Conservation (phyloP, 345 rosid genomes). For the Eucalyptus erythrocorys region DNA sequence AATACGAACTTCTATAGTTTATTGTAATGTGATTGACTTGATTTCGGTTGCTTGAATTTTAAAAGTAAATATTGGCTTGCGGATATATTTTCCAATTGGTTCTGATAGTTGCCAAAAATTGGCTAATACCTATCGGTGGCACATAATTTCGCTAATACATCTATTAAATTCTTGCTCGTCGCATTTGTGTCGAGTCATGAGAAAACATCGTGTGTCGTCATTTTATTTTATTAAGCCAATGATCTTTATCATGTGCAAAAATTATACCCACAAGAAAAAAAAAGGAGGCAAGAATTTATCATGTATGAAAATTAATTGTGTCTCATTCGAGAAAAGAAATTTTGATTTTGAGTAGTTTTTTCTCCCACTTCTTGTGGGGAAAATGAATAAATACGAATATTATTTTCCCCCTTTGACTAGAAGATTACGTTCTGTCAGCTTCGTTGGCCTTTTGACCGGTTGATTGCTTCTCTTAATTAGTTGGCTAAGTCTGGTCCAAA, state of each 20-base stretch:
- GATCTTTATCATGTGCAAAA: neutral
- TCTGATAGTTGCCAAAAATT: neutral
- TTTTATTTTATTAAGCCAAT: neutral
- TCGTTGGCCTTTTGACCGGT: neutral
- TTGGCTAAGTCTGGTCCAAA: neutral
- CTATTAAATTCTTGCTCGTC: neutral
- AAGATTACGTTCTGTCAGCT: neutral
- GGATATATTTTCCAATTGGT: neutral
- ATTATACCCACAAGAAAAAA: neutral
- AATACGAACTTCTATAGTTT: neutral
- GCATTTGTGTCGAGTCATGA: neutral
- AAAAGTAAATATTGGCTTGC: neutral
- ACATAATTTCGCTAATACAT: neutral
- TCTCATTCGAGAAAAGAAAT: neutral
- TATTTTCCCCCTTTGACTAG: neutral
- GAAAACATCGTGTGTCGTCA: neutral
- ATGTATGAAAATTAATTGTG: neutral
- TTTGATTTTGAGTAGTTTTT: neutral
- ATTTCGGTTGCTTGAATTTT: neutral
- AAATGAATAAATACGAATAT: neutral
- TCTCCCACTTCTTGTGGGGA: neutral
- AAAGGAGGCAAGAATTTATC: neutral
- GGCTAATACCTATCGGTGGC: neutral
- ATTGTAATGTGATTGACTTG: neutral
- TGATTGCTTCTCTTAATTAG: neutral